Percentiles rank a stretch among this genome's conserved stretches.
These are phyloP conservation scores for Sugiyamaella boreocaroliniensis DNA, from an alignment of 805 yeast genomes.

Conservation along the genomic window DNA sequence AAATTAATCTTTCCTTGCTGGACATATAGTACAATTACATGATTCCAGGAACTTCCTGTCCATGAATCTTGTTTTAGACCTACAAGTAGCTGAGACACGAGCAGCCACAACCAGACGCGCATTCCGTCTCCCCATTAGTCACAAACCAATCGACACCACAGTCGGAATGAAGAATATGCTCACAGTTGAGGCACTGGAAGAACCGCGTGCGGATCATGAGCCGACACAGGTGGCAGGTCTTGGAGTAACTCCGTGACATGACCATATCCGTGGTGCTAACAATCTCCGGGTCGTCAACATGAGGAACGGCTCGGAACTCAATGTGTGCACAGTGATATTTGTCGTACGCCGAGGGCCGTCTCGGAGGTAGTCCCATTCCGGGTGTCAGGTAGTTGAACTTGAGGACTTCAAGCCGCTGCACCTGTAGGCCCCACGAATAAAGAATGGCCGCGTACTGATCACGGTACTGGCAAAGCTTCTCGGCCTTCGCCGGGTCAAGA, in stretches of 20 bases:
- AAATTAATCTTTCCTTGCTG: no score
- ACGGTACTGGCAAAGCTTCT: conserved; percentile 41
- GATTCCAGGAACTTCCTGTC: no score
- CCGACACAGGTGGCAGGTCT: conserved; percentile 59
- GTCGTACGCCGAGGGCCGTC: conserved; percentile 10
- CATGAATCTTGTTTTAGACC: no score
- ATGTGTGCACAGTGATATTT: conserved; percentile 25
- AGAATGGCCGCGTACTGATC: conserved; percentile 71
- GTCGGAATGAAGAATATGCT: conserved; percentile 67
- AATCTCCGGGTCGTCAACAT: conserved; percentile 12
- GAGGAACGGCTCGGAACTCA: conserved; percentile 5
- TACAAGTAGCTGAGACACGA: conserved; percentile 42
- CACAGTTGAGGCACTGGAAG: conserved; percentile 65
- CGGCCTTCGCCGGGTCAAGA: conserved; percentile 35
- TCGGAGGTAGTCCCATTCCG: not conserved
- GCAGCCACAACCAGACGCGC: conserved; percentile 88
- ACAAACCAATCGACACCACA: conserved; percentile 84
- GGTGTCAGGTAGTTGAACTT: conserved; percentile 51
- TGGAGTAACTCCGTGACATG: conserved; percentile 24
- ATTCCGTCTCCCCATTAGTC: conserved; percentile 44
- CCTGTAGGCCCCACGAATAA: conserved; percentile 75
- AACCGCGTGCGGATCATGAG: conserved; percentile 52
- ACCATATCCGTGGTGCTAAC: conserved; percentile 11
- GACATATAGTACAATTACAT: no score
- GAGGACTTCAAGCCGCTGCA: conserved; percentile 69